Evolutionary conservation across 192 early-diverging fungal species (phyloP), one percentile per base, ranked within the genome.

Genomic region (Coemansia sp.): DNA sequence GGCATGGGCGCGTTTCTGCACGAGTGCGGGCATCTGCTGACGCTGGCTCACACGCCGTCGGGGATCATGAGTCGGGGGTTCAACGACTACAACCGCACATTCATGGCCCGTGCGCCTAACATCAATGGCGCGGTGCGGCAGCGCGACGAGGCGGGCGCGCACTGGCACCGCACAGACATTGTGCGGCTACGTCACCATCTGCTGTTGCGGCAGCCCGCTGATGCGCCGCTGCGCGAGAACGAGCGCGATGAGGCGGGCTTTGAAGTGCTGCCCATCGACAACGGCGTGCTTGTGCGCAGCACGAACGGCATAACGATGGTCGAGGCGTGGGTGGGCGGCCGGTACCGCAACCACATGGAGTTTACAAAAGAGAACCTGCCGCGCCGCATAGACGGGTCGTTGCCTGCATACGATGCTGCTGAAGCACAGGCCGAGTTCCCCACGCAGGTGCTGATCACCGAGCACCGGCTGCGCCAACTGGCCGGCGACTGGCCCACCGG

Each of bases 1-100:
- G 88, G 89, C 17, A 87, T 89, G 71, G 89, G 89, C 20, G 88
- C 89, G 19, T 87, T 89, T 73, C 64, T 90, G 48, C 89, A 90
- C 66, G 88, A 90, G 67, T 84, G 84, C 23, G 89, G 89, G n/a
- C 89, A 90, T 50, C 36, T 82, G 40, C 62, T 85, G 46, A 85
- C 86, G 17, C 67, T 87, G 14, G 66, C 77, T 5, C 89, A 90
- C 70, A 85, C 86, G 2, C 71, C 78, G 0, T 68, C 78, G 3
- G 84, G 88, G 9, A 78, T 89, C 22, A 89, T 89, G 88, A 55
- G 42, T 8, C 80, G 87, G 25, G 88, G 88, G 15, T 89, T 76
- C 69, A 85, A 87, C 56, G 82, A 89, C 52, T 85, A 71, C 38
- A 88, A 88, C 74, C 82, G 87, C 25, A 83, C 87, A 3, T 89